These are phyloP conservation scores for Zarea fungicola DNA, from an alignment of 2,329 filamentous ascomycete genomes.

Conservation along the genomic window DNA sequence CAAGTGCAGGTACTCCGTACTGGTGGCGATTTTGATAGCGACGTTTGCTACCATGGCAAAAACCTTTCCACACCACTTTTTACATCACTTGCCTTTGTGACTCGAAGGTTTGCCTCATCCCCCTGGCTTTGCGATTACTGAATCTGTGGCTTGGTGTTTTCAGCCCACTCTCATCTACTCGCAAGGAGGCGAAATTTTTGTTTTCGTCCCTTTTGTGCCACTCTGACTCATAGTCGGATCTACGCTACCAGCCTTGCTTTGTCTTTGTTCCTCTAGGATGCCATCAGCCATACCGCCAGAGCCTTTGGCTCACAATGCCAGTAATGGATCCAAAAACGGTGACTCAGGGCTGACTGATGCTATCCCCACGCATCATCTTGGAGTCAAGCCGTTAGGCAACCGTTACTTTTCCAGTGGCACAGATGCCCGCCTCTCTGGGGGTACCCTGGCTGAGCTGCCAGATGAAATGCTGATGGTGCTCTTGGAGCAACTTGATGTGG, in stretches of 20 bases:
- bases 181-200: background rate
- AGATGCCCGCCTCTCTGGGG: constrained; percentile 63
- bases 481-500: constrained; percentile 67
- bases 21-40: constrained; percentile 2
- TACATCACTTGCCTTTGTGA: background rate
- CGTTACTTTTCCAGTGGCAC: constrained; percentile 59
- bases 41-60: constrained; percentile 2
- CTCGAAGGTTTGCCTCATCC: constrained; percentile 1
- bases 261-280: background rate
- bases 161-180: background rate
- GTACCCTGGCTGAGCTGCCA: constrained; percentile 62
- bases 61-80: background rate
- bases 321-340: background rate
- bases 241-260: background rate
- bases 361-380: constrained; percentile 74
- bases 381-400: constrained; percentile 84
- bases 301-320: background rate
- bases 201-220: background rate
- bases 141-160: background rate
- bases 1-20: background rate
- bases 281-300: background rate
- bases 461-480: constrained; percentile 76
- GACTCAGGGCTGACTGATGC: constrained; percentile 31
- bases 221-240: constrained; percentile 2
- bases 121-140: too few species aligned